phyloP scores from a whole-genome alignment of 805 yeast genomes.

The Candida krabiensis region DNA sequence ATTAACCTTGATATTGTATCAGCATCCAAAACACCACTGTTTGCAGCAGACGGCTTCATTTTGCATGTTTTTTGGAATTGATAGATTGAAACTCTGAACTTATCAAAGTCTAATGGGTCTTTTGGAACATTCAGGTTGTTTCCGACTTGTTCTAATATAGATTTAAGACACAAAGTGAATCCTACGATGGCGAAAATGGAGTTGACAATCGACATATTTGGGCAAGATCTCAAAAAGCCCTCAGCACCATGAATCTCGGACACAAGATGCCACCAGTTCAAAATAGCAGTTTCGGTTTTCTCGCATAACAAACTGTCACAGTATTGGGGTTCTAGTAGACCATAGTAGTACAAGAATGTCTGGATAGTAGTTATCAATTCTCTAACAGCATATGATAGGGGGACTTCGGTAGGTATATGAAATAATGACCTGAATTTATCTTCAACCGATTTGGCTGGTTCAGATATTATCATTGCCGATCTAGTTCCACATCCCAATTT shows the following conservation, averaged over 20 bases:
- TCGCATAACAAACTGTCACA: constrained; percentile 87
- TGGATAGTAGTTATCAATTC: constrained; percentile 78
- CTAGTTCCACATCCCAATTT: constrained; percentile 84
- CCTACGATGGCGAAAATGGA: constrained; percentile 83
- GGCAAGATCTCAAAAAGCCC: constrained; percentile 22
- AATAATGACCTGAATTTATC: constrained; percentile 80
- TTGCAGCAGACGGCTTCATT: constrained; percentile 6
- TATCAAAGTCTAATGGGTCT: constrained; percentile 79
- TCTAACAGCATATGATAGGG: constrained; percentile 63
- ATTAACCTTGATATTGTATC: constrained; percentile 26
- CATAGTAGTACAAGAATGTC: constrained; percentile 74
- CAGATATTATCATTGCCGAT: constrained; percentile 67
- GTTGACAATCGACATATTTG: constrained; percentile 26
- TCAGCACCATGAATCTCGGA: constrained; percentile 33
- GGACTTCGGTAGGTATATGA: constrained; percentile 53
- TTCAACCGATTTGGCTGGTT: constrained; percentile 73
- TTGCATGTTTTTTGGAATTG: constrained; percentile 64
- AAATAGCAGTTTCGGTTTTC: constrained; percentile 69
- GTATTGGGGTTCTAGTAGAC: constrained; percentile 60
- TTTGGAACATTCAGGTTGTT: constrained; percentile 64
- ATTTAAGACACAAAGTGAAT: constrained; percentile 64
- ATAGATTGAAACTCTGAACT: constrained; percentile 64
- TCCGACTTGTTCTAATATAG: constrained; percentile 58
- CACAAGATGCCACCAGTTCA: constrained; percentile 73
- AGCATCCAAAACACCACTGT: constrained; percentile 21